Evolutionary conservation across 106 monocot genomes (phyloP), one percentile per base, ranked within the genome.

Genomic region (Amphibolis antarctica): DNA sequence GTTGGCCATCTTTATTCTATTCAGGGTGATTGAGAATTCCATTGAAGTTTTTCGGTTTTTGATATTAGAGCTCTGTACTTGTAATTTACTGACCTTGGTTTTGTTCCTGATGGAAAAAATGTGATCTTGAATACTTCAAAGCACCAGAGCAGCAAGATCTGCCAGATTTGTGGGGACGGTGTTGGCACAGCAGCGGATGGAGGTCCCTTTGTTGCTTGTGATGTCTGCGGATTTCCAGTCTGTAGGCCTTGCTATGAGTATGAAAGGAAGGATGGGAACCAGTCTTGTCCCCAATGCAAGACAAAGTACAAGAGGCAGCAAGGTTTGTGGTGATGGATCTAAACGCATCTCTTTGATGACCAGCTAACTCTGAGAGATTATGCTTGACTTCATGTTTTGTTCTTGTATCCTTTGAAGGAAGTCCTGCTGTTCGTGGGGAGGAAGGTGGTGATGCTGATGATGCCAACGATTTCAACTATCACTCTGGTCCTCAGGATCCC

Each of bases 211-310:
- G 79, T 84, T 18, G 79, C 83, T 12, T 84, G 83, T 27, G 74
- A 66, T 22, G 67, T 80, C 21, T 84, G 83, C 30, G 74, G 76
- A 4, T 80, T 84, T 31, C 79, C 79, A 15, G 83, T 80, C 4
- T 84, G 83, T 74, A 64, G 83, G 45, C 76, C 76, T 5, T 84
- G 83, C 79, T 84, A 84, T 21, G 83, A 84, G 79, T 84, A 84
- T 26, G 79, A 84, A 70, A 55, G 83, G 42, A 76, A 80, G 66
- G 83, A 84, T 43, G 83, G 83, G 23, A 80, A 72, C 59, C 83
- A 84, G 67, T 69, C 73, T 15, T 84, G 83, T 43, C 83, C 79
- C 12, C 79, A 84, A 9, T 84, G 83, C 77, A 79, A 80, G 67
- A 68, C 79, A 44, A 79, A 77, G 56, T 84, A 84, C 59, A 80